Evolutionary conservation across 768 basidiomycete genomes (phyloP).

Genomic region (Gloeopeniophorella convolvens): DNA sequence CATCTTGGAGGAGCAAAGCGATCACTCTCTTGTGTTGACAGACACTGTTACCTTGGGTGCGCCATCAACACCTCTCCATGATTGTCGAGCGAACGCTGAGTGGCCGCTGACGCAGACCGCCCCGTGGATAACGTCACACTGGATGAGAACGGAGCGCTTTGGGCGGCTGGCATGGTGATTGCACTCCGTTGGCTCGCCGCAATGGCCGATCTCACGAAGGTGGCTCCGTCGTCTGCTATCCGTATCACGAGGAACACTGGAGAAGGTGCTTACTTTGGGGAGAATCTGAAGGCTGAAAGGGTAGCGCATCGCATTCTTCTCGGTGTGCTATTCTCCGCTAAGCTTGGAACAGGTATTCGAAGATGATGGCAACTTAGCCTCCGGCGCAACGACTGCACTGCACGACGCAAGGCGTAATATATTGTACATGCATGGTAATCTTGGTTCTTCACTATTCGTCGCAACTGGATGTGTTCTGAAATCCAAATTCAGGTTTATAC

Average conservation of each 20-base stretch:
- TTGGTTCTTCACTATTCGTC: background rate
- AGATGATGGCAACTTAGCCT: slow-evolving; percentile 53
- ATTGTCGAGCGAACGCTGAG: background rate
- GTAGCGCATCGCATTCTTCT: slow-evolving; percentile 26
- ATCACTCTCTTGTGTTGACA: slow-evolving; percentile 48
- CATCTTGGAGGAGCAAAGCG: slow-evolving; percentile 51
- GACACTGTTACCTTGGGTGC: slow-evolving; percentile 52
- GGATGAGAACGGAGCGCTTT: slow-evolving; percentile 53
- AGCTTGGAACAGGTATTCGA: slow-evolving; percentile 59
- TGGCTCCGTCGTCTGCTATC: slow-evolving; percentile 43
- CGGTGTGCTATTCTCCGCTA: slow-evolving; percentile 11
- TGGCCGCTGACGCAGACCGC: slow-evolving; percentile 33
- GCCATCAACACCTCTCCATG: slow-evolving; percentile 6
- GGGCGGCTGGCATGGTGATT: slow-evolving; percentile 52
- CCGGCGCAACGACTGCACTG: slow-evolving; percentile 49
- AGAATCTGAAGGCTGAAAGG: slow-evolving; percentile 55
- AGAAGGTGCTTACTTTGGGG: slow-evolving; percentile 45
- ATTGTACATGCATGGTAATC: slow-evolving; percentile 55
- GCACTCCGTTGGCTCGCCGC: slow-evolving; percentile 33
- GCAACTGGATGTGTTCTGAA: background rate
- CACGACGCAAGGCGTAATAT: slow-evolving; percentile 44
- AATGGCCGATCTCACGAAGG: slow-evolving; percentile 35
- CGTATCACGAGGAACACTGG: slow-evolving; percentile 50
- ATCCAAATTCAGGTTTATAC: background rate
- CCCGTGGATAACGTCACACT: slow-evolving; percentile 56